These are phyloP conservation scores for Paramyrothecium roridum DNA, from an alignment of 2,329 filamentous ascomycete species.

Conservation along the genomic window DNA sequence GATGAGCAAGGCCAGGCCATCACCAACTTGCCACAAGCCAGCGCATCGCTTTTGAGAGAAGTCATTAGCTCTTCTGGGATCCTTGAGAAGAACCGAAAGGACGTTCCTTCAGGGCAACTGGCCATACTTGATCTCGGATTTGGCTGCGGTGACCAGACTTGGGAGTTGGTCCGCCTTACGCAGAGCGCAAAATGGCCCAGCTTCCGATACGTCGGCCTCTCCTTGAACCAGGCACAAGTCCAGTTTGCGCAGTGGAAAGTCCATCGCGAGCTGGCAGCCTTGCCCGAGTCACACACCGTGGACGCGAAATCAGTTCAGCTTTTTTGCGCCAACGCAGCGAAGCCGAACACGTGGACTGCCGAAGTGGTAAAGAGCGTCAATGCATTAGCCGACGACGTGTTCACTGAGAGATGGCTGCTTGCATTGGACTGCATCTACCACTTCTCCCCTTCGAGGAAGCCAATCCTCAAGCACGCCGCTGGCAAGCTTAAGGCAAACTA, in stretches of 20 bases:
- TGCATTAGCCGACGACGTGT: slow-evolving; percentile 17
- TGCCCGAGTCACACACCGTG: background rate
- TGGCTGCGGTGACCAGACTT: slow-evolving; percentile 57
- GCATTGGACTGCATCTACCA: slow-evolving; percentile 57
- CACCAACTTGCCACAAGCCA: slow-evolving; percentile 41
- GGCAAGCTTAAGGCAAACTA: slow-evolving; percentile 40
- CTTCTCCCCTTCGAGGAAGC: slow-evolving; percentile 48
- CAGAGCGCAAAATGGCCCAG: slow-evolving; percentile 12
- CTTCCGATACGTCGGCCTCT: slow-evolving; percentile 51
- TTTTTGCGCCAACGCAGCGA: slow-evolving; percentile 47
- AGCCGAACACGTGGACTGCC: slow-evolving; percentile 37
- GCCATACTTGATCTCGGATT: slow-evolving; percentile 53
- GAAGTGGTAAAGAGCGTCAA: slow-evolving; percentile 18
- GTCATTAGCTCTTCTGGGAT: slow-evolving; percentile 42
- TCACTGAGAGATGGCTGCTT: slow-evolving; percentile 44
- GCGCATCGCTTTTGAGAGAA: slow-evolving; percentile 43
- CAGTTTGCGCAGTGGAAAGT: slow-evolving; percentile 28
- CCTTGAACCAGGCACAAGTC: slow-evolving; percentile 43
- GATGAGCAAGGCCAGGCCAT: slow-evolving; percentile 21
- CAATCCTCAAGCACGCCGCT: slow-evolving; percentile 39
- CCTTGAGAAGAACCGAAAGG: slow-evolving; percentile 2
- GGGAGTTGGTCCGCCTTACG: slow-evolving; percentile 35
- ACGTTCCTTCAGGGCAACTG: slow-evolving; percentile 10
- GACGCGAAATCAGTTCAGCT: slow-evolving; percentile 26
- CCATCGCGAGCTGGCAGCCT: slow-evolving; percentile 15